These are phyloP conservation scores for Dioszegia hungarica DNA, from an alignment of 768 basidiomycete species.

Conservation along the genomic window DNA sequence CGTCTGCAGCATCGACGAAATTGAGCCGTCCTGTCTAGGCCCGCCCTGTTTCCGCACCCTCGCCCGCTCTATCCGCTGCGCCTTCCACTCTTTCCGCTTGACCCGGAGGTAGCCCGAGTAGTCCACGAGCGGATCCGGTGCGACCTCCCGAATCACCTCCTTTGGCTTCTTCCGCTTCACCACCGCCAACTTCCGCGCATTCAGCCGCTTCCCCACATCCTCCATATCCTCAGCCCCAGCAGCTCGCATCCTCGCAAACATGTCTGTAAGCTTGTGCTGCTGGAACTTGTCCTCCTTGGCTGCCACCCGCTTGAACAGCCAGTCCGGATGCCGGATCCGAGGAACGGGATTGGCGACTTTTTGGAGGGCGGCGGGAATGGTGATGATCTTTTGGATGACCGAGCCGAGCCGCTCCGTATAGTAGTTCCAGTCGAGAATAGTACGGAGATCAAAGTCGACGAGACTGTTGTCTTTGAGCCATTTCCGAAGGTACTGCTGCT, in stretches of 20 bases:
- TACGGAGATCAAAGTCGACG: constrained; percentile 79
- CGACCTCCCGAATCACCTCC: constrained; percentile 50
- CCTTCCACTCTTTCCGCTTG: constrained; percentile 73
- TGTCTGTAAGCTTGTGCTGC: constrained; percentile 95
- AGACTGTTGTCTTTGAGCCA: constrained; percentile 95
- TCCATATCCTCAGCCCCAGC: constrained; percentile 59
- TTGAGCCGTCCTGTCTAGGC: constrained; percentile 49
- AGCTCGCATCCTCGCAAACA: constrained; percentile 59
- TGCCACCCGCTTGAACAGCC: constrained; percentile 86
- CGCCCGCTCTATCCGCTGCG: constrained; percentile 54
- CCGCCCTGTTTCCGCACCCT: constrained; percentile 29
- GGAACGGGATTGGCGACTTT: constrained; percentile 95
- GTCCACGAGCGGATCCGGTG: constrained; percentile 62
- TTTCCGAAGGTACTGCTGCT: constrained; percentile 81
- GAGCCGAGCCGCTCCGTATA: constrained; percentile 97
- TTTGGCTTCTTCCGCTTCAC: constrained; percentile 54
- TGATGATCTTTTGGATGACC: constrained; percentile 97
- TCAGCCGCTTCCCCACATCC: constrained; percentile 51
- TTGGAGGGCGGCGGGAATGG: constrained; percentile 97
- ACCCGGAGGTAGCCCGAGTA: constrained; percentile 75
- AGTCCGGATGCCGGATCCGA: constrained; percentile 92
- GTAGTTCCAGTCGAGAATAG: constrained; percentile 96
- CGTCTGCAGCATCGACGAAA: constrained; percentile 69
- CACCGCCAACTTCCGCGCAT: constrained; percentile 36
- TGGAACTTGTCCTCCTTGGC: constrained; percentile 92